phyloP scores from a whole-genome alignment of 1,139 yeast species.

The Geotrichum cucujoidarum region DNA sequence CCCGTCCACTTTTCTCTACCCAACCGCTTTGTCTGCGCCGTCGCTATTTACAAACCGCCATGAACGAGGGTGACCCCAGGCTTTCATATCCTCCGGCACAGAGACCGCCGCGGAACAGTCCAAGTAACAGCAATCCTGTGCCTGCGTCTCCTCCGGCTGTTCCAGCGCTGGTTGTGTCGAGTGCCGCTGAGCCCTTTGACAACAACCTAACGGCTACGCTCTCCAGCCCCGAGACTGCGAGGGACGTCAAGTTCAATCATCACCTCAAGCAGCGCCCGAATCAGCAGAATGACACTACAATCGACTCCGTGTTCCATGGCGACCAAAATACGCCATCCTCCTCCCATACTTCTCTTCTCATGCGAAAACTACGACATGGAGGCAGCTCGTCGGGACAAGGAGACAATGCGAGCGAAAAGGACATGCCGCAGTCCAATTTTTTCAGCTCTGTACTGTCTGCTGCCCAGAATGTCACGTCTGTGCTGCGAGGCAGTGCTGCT shows the following conservation, averaged over 20 bases:
- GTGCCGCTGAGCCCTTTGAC: no score
- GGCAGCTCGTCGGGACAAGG: slow-evolving; percentile 1
- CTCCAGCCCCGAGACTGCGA: background rate
- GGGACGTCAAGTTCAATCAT: background rate
- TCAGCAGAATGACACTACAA: background rate
- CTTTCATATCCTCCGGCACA: slow-evolving; percentile 11
- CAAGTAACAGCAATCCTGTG: background rate
- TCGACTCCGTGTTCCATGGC: background rate
- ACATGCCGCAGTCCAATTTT: slow-evolving; percentile 17
- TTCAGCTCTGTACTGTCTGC: slow-evolving; percentile 31
- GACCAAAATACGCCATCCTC: background rate
- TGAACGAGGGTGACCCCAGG: slow-evolving; percentile 7
- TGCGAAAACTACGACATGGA: slow-evolving; percentile 2
- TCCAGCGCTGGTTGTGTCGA: background rate
- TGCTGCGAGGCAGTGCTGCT: slow-evolving; percentile 22
- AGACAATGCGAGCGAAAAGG: background rate
- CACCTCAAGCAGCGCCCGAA: background rate
- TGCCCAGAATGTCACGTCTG: slow-evolving; percentile 35
- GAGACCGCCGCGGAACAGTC: background rate
- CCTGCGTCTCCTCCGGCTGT: background rate
- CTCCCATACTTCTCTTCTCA: background rate
- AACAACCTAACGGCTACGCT: no score
- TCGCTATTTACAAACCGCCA: no score
- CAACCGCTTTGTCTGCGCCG: background rate
- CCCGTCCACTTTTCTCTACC: background rate